These are phyloP conservation scores for Sapria himalayana DNA, from an alignment of 345 rosid genomes.

Conservation along the genomic window DNA sequence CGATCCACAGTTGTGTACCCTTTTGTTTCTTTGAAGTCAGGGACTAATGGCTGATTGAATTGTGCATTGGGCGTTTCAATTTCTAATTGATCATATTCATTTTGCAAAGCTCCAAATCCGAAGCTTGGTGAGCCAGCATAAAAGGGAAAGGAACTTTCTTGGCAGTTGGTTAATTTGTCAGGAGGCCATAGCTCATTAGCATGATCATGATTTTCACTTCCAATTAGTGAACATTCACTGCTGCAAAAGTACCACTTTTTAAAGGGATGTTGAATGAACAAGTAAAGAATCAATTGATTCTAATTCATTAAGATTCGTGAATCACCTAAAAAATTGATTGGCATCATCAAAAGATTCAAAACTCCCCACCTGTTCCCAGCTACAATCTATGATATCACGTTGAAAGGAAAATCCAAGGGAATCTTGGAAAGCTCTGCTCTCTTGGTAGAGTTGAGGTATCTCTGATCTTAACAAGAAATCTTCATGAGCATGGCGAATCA, in stretches of 20 bases:
- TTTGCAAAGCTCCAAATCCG: constrained; percentile 20
- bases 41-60: constrained; percentile 22
- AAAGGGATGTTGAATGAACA: background rate
- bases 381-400: constrained; percentile 58
- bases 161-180: constrained; percentile 29
- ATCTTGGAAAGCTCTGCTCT: constrained; percentile 31
- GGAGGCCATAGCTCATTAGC: constrained; percentile 67
- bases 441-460: constrained; percentile 29
- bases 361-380: constrained; percentile 88
- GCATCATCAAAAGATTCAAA: constrained; percentile 97
- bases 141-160: constrained; percentile 28
- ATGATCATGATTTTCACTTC: constrained; percentile 37
- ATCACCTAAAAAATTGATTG: constrained; percentile 82
- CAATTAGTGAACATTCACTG: constrained; percentile 71
- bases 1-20: constrained; percentile 12
- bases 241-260: constrained; percentile 95
- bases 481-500: constrained; percentile 12
- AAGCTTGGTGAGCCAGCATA: constrained; percentile 24
- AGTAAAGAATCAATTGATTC: background rate
- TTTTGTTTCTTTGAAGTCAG: constrained; percentile 18
- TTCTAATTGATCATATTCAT: constrained; percentile 16
- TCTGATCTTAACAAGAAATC: constrained; percentile 22
- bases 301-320: constrained; percentile 7
- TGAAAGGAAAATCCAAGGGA: constrained; percentile 38
- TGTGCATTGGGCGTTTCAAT: constrained; percentile 27